Conservation (phyloP, 2,329 filamentous ascomycete genomes). For the Fusarium hostae region DNA sequence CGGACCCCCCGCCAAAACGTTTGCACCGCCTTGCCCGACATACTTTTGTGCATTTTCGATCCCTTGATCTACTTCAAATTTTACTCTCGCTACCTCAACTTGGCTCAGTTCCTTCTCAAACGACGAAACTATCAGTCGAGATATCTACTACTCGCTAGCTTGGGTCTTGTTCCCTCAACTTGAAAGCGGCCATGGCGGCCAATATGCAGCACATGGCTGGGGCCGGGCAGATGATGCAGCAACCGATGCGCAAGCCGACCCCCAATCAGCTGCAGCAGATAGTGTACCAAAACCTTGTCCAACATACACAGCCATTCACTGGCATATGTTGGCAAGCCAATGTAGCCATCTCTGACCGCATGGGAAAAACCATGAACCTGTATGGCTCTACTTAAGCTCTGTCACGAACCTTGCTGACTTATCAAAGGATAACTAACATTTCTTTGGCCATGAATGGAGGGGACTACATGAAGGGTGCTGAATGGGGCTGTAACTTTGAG, state of each 20-base stretch:
- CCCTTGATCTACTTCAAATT: neutral
- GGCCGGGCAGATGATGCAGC: conserved; percentile 58
- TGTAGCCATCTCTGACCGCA: conserved; percentile 53
- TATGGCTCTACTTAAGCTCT: conserved; percentile 41
- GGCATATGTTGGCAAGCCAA: conserved; percentile 54
- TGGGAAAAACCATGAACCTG: conserved; percentile 57
- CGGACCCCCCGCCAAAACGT: conserved; percentile 7
- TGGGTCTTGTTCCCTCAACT: conserved; percentile 36
- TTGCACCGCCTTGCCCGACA: conserved; percentile 14
- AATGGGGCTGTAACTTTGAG: conserved; percentile 60
- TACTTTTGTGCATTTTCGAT: neutral
- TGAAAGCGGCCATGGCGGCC: conserved; percentile 66
- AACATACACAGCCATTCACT: conserved; percentile 48
- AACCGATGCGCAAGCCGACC: conserved; percentile 52
- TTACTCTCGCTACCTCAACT: neutral
- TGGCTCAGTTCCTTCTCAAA: neutral
- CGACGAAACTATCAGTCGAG: conserved; percentile 10
- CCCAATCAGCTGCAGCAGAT: conserved; percentile 50
- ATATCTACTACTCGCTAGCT: conserved; percentile 12
- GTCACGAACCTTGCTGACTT: conserved; percentile 27
- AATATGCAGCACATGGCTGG: conserved; percentile 68
- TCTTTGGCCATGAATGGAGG: conserved; percentile 57
- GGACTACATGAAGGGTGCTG: conserved; percentile 56
- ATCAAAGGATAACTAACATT: conserved; percentile 61
- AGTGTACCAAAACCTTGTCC: conserved; percentile 55